Evolutionary conservation across 2,329 filamentous ascomycete genomes (phyloP).

Genomic region (Aspergillus sp.): DNA sequence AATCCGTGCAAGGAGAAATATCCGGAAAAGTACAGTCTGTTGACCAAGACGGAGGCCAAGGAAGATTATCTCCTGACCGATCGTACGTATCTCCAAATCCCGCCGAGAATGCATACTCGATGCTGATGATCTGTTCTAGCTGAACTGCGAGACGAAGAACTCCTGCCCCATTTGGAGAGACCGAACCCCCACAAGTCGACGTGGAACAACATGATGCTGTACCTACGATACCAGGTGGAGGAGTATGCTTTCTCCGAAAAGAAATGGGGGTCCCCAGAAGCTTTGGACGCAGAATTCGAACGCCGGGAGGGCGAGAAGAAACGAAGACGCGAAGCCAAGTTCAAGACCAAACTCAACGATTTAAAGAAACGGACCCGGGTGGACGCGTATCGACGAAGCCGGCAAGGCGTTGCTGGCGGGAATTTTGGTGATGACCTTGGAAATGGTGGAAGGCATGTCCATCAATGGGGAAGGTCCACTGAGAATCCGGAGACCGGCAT

Average conservation of each 20-base stretch:
- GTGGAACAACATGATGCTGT: slow-evolving; percentile 99
- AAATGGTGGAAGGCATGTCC: slow-evolving; percentile 69
- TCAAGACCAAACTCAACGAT: slow-evolving; percentile 82
- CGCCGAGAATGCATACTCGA: neutral
- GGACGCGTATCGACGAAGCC: slow-evolving; percentile 78
- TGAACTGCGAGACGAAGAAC: slow-evolving; percentile 82
- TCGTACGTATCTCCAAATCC: slow-evolving; percentile 53
- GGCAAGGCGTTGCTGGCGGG: slow-evolving; percentile 49
- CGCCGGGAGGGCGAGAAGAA: slow-evolving; percentile 77
- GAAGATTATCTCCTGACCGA: slow-evolving; percentile 96
- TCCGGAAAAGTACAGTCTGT: slow-evolving; percentile 88
- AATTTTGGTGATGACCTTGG: slow-evolving; percentile 76
- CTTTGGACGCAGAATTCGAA: slow-evolving; percentile 84
- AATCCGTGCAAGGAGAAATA: slow-evolving; percentile 56
- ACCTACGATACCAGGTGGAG: slow-evolving; percentile 88
- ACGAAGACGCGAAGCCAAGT: slow-evolving; percentile 83
- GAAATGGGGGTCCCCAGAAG: slow-evolving; percentile 89
- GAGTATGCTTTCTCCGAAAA: slow-evolving; percentile 73
- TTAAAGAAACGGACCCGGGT: slow-evolving; percentile 91
- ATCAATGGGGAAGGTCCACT: slow-evolving; percentile 70
- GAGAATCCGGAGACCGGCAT: slow-evolving; percentile 47
- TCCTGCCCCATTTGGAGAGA: slow-evolving; percentile 81
- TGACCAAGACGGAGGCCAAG: slow-evolving; percentile 95
- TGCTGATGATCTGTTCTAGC: slow-evolving; percentile 48
- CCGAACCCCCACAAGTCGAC: slow-evolving; percentile 95